Evolutionary conservation across 345 rosid species (phyloP).

Genomic region (Erodium maritimum): DNA sequence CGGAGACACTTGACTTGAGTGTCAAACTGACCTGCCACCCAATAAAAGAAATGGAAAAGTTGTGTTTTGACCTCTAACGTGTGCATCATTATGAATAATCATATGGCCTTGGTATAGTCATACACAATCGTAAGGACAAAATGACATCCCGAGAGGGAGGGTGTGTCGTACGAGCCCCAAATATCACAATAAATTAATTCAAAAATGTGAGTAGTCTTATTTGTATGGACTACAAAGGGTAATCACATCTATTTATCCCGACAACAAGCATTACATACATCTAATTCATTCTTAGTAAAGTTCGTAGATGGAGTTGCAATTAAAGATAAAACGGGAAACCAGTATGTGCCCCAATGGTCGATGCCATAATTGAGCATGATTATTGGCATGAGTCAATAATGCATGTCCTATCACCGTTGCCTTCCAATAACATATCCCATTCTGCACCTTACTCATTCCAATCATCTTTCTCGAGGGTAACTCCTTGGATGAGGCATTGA

Average conservation of each 20-base stretch:
- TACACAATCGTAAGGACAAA: not conserved
- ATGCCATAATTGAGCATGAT: not conserved
- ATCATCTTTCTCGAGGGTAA: not conserved
- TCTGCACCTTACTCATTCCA: not conserved
- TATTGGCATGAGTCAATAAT: not conserved
- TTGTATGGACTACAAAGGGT: not conserved
- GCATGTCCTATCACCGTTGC: not conserved
- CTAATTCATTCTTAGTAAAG: not conserved
- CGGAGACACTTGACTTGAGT: not conserved
- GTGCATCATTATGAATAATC: not conserved
- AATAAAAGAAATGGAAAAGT: too few species aligned
- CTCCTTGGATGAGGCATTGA: not conserved
- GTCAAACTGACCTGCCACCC: not conserved
- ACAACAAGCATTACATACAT: not conserved
- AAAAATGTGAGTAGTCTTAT: too few species aligned
- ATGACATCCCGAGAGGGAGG: not conserved
- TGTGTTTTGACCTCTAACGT: not conserved
- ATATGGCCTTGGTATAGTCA: not conserved
- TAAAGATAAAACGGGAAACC: not conserved
- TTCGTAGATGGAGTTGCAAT: not conserved
- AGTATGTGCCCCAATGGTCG: not conserved
- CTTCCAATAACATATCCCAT: not conserved
- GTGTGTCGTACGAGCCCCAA: not conserved
- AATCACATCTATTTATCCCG: not conserved
- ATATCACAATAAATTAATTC: not conserved